phyloP scores from a whole-genome alignment of 371 early-diverging fungal genomes.

The Sporodiniella umbellata region DNA sequence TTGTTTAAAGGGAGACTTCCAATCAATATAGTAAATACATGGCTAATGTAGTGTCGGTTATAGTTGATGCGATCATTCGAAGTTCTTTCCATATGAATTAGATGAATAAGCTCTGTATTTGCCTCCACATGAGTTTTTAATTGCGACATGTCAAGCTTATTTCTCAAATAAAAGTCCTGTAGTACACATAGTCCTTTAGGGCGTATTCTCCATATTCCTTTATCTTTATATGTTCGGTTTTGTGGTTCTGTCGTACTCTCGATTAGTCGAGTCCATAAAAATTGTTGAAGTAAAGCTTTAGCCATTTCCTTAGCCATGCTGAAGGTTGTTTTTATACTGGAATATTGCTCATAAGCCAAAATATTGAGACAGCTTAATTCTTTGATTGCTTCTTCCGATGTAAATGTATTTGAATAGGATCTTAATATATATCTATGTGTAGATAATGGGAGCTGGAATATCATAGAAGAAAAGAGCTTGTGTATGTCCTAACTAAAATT shows the following conservation, averaged over 20 bases:
- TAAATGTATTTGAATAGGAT: slow-evolving; percentile 38
- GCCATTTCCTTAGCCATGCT: slow-evolving; percentile 53
- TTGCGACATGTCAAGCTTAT: slow-evolving; percentile 2
- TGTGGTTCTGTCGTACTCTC: slow-evolving; percentile 30
- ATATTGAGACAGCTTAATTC: slow-evolving; percentile 29
- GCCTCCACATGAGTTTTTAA: slow-evolving; percentile 1
- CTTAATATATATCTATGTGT: slow-evolving; percentile 34
- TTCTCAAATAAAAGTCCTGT: slow-evolving; percentile 21
- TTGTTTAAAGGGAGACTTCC: slow-evolving; percentile 16
- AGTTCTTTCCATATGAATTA: slow-evolving; percentile 10
- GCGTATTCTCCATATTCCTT: slow-evolving; percentile 32
- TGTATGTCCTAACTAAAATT: slow-evolving; percentile 15
- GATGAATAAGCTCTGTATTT: slow-evolving; percentile 1
- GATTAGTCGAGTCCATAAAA: slow-evolving; percentile 39
- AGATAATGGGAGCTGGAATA: slow-evolving; percentile 4
- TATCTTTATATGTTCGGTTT: slow-evolving; percentile 32
- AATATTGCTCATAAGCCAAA: slow-evolving; percentile 22
- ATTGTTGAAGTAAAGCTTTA: slow-evolving; percentile 41
- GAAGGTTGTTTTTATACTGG: slow-evolving; percentile 47
- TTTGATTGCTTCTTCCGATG: slow-evolving; percentile 45
- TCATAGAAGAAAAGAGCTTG: slow-evolving; percentile 17
- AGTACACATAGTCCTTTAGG: slow-evolving; percentile 42
- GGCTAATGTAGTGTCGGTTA: slow-evolving; percentile 4
- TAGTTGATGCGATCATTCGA: slow-evolving; percentile 13
- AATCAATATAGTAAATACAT: slow-evolving; percentile 18